These are phyloP conservation scores for Diplocarpon rosae DNA, from an alignment of 2,329 filamentous ascomycete species.

Conservation along the genomic window DNA sequence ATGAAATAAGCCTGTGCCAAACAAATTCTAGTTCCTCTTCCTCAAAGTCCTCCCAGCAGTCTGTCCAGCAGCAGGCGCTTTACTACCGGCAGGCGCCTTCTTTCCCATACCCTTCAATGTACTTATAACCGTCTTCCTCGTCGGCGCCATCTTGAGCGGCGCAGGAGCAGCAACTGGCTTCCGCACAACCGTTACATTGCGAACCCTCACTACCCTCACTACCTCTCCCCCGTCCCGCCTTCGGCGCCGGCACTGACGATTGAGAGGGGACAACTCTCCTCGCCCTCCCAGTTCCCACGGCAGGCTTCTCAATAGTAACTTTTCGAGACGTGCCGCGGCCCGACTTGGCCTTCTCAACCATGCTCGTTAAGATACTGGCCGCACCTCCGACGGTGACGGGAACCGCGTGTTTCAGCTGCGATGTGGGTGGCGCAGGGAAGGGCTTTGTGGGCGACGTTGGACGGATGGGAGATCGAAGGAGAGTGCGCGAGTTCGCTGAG, in stretches of 20 bases:
- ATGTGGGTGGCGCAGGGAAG: conserved; percentile 45
- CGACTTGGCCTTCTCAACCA: conserved; percentile 51
- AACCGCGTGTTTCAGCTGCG: conserved; percentile 45
- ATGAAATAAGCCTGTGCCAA: no score
- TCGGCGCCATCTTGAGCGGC: conserved; percentile 29
- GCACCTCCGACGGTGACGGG: conserved; percentile 26
- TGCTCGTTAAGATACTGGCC: conserved; percentile 39
- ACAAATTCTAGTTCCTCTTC: conserved; percentile 22
- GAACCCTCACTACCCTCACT: conserved; percentile 54
- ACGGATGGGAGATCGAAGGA: conserved; percentile 21
- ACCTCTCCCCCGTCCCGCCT: conserved; percentile 39
- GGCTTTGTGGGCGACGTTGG: conserved; percentile 42
- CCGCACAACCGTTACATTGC: conserved; percentile 49
- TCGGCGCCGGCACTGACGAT: conserved; percentile 28
- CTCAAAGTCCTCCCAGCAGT: conserved; percentile 23
- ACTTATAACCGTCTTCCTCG: conserved; percentile 43
- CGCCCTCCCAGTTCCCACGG: conserved; percentile 19
- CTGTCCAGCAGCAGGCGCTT: conserved; percentile 16
- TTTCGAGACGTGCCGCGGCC: conserved; percentile 37
- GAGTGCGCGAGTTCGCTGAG: conserved; percentile 61
- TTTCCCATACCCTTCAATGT: conserved; percentile 41
- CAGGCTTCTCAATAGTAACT: conserved; percentile 12
- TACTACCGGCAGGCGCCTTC: conserved; percentile 40
- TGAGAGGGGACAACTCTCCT: conserved; percentile 16
- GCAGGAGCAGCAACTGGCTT: conserved; percentile 34